phyloP scores from a whole-genome alignment of 2,329 filamentous ascomycete genomes.

The Colletotrichum camelliae region DNA sequence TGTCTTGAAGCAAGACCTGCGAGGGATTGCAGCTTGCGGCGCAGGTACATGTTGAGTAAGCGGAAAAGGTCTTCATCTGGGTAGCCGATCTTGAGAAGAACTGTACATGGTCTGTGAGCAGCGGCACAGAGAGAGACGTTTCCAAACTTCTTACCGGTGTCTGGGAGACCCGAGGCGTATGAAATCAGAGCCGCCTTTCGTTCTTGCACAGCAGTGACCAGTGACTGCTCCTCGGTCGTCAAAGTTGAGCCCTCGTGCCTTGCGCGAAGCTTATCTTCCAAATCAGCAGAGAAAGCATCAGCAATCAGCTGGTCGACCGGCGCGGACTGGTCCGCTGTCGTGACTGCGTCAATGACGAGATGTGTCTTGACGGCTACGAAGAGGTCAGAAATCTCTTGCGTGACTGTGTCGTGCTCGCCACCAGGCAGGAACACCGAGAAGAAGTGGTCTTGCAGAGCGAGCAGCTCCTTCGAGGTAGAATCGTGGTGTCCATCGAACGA shows the following conservation, averaged over 20 bases:
- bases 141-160: slow-evolving; percentile 24
- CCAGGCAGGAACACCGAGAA: slow-evolving; percentile 47
- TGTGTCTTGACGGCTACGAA: slow-evolving; percentile 55
- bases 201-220: slow-evolving; percentile 36
- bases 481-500: slow-evolving; percentile 45
- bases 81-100: slow-evolving; percentile 12
- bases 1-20: slow-evolving; percentile 39
- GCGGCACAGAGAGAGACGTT: slow-evolving; percentile 32
- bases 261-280: slow-evolving; percentile 53
- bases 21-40: slow-evolving; percentile 35
- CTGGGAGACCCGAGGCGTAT: slow-evolving; percentile 8
- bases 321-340: slow-evolving; percentile 51
- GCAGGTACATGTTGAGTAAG: slow-evolving; percentile 36
- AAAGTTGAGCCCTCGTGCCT: slow-evolving; percentile 35
- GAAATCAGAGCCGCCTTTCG: slow-evolving; percentile 36
- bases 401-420: slow-evolving; percentile 42
- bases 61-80: slow-evolving; percentile 29
- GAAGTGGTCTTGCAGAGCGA: slow-evolving; percentile 49
- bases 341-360: slow-evolving; percentile 56
- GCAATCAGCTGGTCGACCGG: slow-evolving; percentile 57
- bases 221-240: slow-evolving; percentile 38
- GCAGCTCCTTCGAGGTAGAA: slow-evolving; percentile 39
- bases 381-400: slow-evolving; percentile 45
- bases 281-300: slow-evolving; percentile 60
- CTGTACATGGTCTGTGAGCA: slow-evolving; percentile 40